Conservation (phyloP, 306 rosid species). For the Neltuma alba region DNA sequence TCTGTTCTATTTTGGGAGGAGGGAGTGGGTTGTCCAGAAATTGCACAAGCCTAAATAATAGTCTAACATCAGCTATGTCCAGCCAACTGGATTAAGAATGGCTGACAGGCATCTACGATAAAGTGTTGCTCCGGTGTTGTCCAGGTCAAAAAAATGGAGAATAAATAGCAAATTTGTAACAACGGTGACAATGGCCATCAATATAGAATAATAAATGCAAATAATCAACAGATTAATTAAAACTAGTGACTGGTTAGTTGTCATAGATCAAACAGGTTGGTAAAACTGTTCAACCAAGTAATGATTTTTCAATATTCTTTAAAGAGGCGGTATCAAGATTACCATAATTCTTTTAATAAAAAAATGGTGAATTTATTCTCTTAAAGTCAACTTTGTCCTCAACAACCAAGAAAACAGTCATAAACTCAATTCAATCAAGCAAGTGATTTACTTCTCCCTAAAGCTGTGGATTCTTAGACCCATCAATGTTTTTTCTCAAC, state of each 20-base stretch:
- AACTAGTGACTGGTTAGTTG: background rate
- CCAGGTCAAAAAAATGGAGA: background rate
- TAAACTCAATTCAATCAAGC: background rate
- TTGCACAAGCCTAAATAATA: background rate
- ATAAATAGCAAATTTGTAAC: background rate
- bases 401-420: background rate
- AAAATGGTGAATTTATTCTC: background rate
- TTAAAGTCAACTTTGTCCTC: background rate
- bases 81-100: background rate
- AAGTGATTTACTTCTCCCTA: background rate
- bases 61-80: constrained; percentile 12
- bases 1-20: background rate
- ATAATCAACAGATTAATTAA: background rate
- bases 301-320: background rate
- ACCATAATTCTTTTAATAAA: background rate
- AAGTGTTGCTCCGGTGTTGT: background rate
- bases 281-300: background rate
- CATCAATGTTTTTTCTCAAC: background rate
- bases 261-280: background rate
- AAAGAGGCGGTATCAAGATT: background rate
- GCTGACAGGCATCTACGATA: background rate
- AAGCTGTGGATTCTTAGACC: background rate
- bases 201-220: background rate
- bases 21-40: constrained; percentile 18
- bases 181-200: background rate